Percentiles rank a stretch among this genome's conserved stretches.
phyloP scores from a whole-genome alignment of 306 rosid species.

The Albizia julibrissin region DNA sequence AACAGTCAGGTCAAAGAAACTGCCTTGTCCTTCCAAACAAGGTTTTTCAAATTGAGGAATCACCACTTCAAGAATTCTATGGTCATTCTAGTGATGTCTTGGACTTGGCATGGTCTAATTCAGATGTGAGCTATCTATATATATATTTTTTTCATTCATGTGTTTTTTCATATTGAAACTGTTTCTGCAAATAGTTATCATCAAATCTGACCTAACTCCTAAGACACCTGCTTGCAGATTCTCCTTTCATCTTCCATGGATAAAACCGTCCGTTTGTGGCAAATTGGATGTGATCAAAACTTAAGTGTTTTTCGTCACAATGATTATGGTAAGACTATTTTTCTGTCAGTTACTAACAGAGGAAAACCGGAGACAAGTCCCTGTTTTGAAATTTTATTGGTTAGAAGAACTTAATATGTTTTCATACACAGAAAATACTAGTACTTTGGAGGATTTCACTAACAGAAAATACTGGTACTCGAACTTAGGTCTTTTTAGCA shows the following conservation, averaged over 20 bases:
- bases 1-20: slow-evolving; percentile 41
- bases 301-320: slow-evolving; percentile 65
- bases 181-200: not conserved
- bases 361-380: too few species aligned
- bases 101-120: slow-evolving; percentile 93
- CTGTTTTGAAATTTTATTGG: too few species aligned
- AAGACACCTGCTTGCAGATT: slow-evolving; percentile 53
- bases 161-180: slow-evolving; percentile 1
- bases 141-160: not conserved
- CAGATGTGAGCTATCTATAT: slow-evolving; percentile 73
- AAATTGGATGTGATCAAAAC: slow-evolving; percentile 59
- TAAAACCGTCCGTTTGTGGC: slow-evolving; percentile 86
- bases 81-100: slow-evolving; percentile 81
- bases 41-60: slow-evolving; percentile 70
- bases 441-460: too few species aligned
- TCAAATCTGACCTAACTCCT: slow-evolving; percentile 21
- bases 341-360: not conserved
- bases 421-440: too few species aligned
- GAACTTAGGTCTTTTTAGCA: too few species aligned
- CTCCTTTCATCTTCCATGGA: slow-evolving; percentile 94
- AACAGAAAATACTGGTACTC: too few species aligned
- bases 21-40: slow-evolving; percentile 61
- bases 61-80: slow-evolving; percentile 63
- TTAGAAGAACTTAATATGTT: too few species aligned
- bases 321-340: slow-evolving; percentile 62